Conservation (phyloP, 2,329 filamentous ascomycete genomes). For the Teratosphaeria pseudoeucalypti region DNA sequence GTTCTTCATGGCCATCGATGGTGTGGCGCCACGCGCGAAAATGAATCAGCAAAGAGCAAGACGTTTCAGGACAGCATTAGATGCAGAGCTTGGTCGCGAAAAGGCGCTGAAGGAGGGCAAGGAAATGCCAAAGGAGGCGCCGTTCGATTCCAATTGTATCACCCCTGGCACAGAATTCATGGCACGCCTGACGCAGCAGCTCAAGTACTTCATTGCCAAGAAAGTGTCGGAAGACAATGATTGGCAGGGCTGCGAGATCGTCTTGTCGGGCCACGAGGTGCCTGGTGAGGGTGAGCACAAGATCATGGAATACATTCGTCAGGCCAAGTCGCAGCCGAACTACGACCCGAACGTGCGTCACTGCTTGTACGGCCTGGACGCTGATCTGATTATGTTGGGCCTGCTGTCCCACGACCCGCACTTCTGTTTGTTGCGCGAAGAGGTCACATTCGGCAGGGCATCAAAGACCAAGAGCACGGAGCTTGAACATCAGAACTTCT, state of each 20-base stretch:
- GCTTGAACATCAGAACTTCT: slow-evolving; percentile 97
- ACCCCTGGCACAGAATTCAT: slow-evolving; percentile 97
- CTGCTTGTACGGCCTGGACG: slow-evolving; percentile 93
- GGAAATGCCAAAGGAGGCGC: slow-evolving; percentile 86
- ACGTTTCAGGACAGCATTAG: slow-evolving; percentile 86
- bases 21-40: slow-evolving; percentile 93
- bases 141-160: slow-evolving; percentile 98
- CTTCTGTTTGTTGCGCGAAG: slow-evolving; percentile 92
- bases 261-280: slow-evolving; percentile 93
- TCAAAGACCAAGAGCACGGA: slow-evolving; percentile 87
- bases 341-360: slow-evolving; percentile 92
- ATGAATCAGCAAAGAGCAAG: slow-evolving; percentile 99
- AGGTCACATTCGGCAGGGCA: slow-evolving; percentile 90
- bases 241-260: slow-evolving; percentile 94
- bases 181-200: slow-evolving; percentile 84
- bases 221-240: slow-evolving; percentile 95
- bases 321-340: slow-evolving; percentile 85
- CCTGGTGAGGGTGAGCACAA: slow-evolving; percentile 98
- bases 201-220: slow-evolving; percentile 98
- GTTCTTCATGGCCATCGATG: slow-evolving; percentile 99
- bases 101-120: slow-evolving; percentile 84
- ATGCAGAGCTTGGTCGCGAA: slow-evolving; percentile 79
- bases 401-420: slow-evolving; percentile 95
- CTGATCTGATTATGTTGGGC: slow-evolving; percentile 96
- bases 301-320: slow-evolving; percentile 99